Percentiles rank a stretch among this genome's conserved stretches.
Conservation (phyloP, 495 filamentous ascomycete species). For the Rhypophila decipiens region DNA sequence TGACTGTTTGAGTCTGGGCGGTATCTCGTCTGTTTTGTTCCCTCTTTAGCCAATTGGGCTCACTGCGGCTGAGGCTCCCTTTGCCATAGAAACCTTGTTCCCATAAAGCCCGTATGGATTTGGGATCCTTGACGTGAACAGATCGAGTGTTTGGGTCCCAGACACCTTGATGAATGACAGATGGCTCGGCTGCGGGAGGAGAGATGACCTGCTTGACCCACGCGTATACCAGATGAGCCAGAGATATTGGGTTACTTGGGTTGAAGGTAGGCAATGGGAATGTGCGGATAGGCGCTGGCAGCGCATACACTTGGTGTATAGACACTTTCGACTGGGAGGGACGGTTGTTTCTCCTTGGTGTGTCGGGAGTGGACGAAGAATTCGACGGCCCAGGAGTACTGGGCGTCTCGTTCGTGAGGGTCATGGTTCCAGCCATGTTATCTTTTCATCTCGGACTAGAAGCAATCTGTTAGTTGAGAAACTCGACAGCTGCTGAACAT, state of each 20-base stretch:
- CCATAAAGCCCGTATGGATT: conserved; percentile 76
- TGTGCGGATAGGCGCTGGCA: conserved; percentile 70
- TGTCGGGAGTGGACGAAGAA: neutral
- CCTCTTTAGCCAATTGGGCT: conserved; percentile 84
- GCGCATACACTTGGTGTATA: conserved; percentile 65
- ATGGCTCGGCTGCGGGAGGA: conserved; percentile 60
- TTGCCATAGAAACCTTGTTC: conserved; percentile 95
- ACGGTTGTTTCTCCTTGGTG: conserved; percentile 5
- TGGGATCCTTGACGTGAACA: conserved; percentile 74
- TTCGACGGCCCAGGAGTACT: no score
- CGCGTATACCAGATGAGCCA: conserved; percentile 68
- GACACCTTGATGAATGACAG: conserved; percentile 56
- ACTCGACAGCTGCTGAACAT: neutral
- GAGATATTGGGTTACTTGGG: conserved; percentile 85
- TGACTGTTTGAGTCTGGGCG: conserved; percentile 45
- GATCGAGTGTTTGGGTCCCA: conserved; percentile 76
- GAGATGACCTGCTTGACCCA: conserved; percentile 68
- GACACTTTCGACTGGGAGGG: conserved; percentile 26
- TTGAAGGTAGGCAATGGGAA: conserved; percentile 81
- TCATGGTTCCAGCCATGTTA: conserved; percentile 35
- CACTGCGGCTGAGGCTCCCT: conserved; percentile 83
- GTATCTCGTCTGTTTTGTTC: conserved; percentile 67
- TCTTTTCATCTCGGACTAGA: conserved; percentile 31
- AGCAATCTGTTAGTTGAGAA: conserved; percentile 1
- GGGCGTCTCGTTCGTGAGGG: no score